These are phyloP conservation scores for Fusarium sp. DNA, from an alignment of 2,329 filamentous ascomycete species.

Conservation along the genomic window DNA sequence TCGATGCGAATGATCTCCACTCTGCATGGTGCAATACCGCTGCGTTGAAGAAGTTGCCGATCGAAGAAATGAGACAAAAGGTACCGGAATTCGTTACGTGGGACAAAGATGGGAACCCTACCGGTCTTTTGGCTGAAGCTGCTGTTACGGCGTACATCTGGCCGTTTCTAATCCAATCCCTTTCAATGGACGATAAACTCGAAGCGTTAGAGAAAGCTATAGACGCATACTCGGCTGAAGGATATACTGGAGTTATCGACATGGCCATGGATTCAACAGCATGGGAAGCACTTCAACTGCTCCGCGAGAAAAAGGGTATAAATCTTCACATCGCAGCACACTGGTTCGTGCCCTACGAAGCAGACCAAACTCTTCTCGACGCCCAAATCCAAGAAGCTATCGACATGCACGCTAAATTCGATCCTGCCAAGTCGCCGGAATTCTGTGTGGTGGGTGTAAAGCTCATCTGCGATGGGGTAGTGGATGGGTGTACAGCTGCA, in stretches of 20 bases:
- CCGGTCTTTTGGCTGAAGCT: conserved; percentile 59
- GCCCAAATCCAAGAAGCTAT: conserved; percentile 59
- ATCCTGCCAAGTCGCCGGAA: conserved; percentile 42
- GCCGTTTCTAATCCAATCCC: conserved; percentile 57
- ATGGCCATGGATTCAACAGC: conserved; percentile 65
- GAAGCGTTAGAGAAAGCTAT: conserved; percentile 56
- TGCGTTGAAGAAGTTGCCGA: conserved; percentile 58
- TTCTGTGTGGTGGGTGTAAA: conserved; percentile 68
- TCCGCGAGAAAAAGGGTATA: conserved; percentile 48
- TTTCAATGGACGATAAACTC: conserved; percentile 55
- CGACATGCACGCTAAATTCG: conserved; percentile 50
- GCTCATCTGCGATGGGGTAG: conserved; percentile 72
- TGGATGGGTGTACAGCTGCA: conserved; percentile 73
- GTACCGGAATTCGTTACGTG: conserved; percentile 58
- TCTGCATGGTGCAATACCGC: conserved; percentile 63
- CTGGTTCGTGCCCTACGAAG: conserved; percentile 54
- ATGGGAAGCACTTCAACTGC: conserved; percentile 56
- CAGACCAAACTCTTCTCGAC: conserved; percentile 49
- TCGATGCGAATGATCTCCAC: conserved; percentile 63
- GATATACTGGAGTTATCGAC: conserved; percentile 62
- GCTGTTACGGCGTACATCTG: conserved; percentile 59
- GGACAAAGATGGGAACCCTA: conserved; percentile 55
- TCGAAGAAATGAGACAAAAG: conserved; percentile 54
- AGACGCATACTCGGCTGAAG: conserved; percentile 57
- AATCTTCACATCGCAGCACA: conserved; percentile 60